These are phyloP conservation scores for Metarhizium album DNA, from an alignment of 2,329 filamentous ascomycete genomes.

Conservation along the genomic window DNA sequence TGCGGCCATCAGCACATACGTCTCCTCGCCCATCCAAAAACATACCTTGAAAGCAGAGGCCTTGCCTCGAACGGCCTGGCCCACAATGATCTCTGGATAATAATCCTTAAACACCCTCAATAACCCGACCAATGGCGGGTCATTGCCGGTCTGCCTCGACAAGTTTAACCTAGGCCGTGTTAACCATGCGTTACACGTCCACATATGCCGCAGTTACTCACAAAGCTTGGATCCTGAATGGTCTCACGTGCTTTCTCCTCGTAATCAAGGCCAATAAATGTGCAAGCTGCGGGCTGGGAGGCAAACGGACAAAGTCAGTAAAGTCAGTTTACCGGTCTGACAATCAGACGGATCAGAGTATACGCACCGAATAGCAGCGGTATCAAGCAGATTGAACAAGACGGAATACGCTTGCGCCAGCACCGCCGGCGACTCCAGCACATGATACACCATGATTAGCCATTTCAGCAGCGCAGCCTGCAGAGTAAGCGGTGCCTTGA, in stretches of 20 bases:
- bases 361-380: slow-evolving; percentile 57
- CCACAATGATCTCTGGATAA: slow-evolving; percentile 79
- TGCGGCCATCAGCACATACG: slow-evolving; percentile 20
- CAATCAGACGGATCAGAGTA: not conserved
- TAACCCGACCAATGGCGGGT: slow-evolving; percentile 62
- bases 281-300: slow-evolving; percentile 47
- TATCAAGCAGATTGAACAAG: slow-evolving; percentile 73
- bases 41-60: slow-evolving; percentile 51
- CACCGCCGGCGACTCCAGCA: slow-evolving; percentile 51
- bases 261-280: slow-evolving; percentile 73
- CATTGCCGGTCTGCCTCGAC: slow-evolving; percentile 54
- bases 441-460: slow-evolving; percentile 66
- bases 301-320: not conserved
- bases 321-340: not conserved
- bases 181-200: too few relatives aligned
- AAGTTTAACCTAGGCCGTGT: slow-evolving; percentile 38
- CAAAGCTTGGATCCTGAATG: slow-evolving; percentile 72
- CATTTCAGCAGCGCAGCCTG: slow-evolving; percentile 66
- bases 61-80: slow-evolving; percentile 50
- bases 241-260: slow-evolving; percentile 70
- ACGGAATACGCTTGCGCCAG: slow-evolving; percentile 63
- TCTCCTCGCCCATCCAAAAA: not conserved
- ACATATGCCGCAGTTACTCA: slow-evolving; percentile 24
- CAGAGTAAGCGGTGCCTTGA: slow-evolving; percentile 60
- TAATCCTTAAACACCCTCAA: slow-evolving; percentile 82